phyloP scores from a whole-genome alignment of 2,329 filamentous ascomycete species.

The Xylariaceae sp. region DNA sequence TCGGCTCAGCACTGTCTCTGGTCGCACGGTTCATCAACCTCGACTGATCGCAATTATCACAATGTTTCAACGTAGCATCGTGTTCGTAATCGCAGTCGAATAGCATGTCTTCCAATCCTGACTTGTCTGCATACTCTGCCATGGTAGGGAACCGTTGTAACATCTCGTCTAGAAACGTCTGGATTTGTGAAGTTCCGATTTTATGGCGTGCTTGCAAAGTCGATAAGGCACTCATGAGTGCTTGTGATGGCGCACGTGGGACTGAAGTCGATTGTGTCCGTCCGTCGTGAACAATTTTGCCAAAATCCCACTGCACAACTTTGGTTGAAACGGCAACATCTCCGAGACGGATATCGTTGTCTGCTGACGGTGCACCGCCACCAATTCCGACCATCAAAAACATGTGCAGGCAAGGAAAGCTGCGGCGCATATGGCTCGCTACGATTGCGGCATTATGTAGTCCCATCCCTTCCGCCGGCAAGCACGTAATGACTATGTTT shows the following conservation, averaged over 20 bases:
- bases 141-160: not conserved
- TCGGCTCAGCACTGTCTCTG: not conserved
- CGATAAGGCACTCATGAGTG: constrained; percentile 1
- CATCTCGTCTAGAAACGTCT: constrained; percentile 1
- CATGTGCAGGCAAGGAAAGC: constrained; percentile 17
- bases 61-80: not conserved
- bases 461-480: constrained; percentile 17
- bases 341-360: constrained; percentile 25
- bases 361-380: constrained; percentile 21
- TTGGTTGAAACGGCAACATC: constrained; percentile 22
- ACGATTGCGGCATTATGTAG: constrained; percentile 18
- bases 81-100: constrained; percentile 7
- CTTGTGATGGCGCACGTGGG: constrained; percentile 1
- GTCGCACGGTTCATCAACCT: not conserved
- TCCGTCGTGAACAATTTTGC: constrained; percentile 13
- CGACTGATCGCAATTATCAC: constrained; percentile 3
- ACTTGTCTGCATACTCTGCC: not conserved
- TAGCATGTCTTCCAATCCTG: constrained; percentile 1
- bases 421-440: constrained; percentile 17
- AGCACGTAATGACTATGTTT: constrained; percentile 18
- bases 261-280: constrained; percentile 1
- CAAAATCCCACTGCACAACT: constrained; percentile 17
- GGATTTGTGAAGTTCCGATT: not conserved
- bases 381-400: constrained; percentile 28
- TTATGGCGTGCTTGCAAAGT: not conserved